Conservation (phyloP, 2,329 filamentous ascomycete species). For the Aaosphaeria pasadenensis region DNA sequence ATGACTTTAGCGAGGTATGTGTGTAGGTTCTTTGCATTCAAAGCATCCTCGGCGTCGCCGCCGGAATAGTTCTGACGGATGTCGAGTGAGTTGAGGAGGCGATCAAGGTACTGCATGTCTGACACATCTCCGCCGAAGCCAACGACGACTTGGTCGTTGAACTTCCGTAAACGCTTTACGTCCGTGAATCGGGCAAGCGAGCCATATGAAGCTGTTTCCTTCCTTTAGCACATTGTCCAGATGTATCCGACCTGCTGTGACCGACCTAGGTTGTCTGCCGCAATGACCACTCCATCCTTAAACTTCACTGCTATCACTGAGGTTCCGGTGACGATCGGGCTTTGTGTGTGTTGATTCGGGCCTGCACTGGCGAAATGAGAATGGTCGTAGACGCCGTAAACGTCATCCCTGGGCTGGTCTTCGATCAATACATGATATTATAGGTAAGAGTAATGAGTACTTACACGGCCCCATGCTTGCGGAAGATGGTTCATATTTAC, state of each 20-base stretch:
- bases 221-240: slow-evolving; percentile 5
- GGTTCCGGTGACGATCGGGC: slow-evolving; percentile 91
- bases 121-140: slow-evolving; percentile 97
- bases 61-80: slow-evolving; percentile 82
- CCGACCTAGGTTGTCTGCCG: slow-evolving; percentile 88
- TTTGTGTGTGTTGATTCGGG: slow-evolving; percentile 79
- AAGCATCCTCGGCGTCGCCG: slow-evolving; percentile 43
- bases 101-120: slow-evolving; percentile 98
- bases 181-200: slow-evolving; percentile 93
- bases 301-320: slow-evolving; percentile 95
- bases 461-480: slow-evolving; percentile 64
- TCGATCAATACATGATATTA: slow-evolving; percentile 19
- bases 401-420: slow-evolving; percentile 84
- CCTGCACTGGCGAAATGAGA: slow-evolving; percentile 72
- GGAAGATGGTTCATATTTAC: slow-evolving; percentile 62
- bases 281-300: slow-evolving; percentile 93
- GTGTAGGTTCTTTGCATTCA: slow-evolving; percentile 92
- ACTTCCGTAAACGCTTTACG: slow-evolving; percentile 89
- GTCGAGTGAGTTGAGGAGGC: slow-evolving; percentile 80
- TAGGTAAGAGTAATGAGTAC: slow-evolving; percentile 18
- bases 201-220: slow-evolving; percentile 79
- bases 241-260: not conserved
- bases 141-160: slow-evolving; percentile 78
- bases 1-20: slow-evolving; percentile 95
- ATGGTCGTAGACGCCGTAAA: slow-evolving; percentile 90